Base-by-base conservation (phyloP, 2,329 filamentous ascomycete species). In the Berkeleyomyces rouxiae region DNA sequence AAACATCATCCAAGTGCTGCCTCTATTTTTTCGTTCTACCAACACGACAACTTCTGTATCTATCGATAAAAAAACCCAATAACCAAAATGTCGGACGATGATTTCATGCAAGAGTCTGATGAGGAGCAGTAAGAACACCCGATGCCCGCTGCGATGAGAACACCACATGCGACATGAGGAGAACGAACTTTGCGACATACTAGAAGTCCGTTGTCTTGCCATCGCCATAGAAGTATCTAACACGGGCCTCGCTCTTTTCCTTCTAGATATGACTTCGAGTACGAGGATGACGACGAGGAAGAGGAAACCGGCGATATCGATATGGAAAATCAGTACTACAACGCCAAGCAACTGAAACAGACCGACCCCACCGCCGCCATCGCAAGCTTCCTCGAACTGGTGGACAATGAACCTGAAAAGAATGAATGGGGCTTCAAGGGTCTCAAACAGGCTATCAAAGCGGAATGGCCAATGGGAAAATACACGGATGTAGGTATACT, bases 321-420 rank as follows among this genome's bases (percentile, higher is more conserved):
- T 68, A 95, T 97, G 72, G 93, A 99, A 73, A 99, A 99, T 78
- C 96, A 96, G 76, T 99, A 99, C 78, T 99, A 97, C 80, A 97
- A 96, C 75, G 93, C 93, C 51, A 99, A 99, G 76, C 92, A 97
- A 76, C 85, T 95, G 72, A 99, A 97, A 78, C 79, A 79, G 51
- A 85, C 86, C 66, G 90, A 91, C 64, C 90, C 92, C 0, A 83
- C 93, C 70, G 90, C 90, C 68, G 93, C 93, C 1, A 87, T 99
- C 63, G 83, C 85, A 43, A 92, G 97, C 72, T 99, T 99, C 70
- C 77, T 97, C n/a, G 87, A 84, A 40, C 86, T 99, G 66, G 90
- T 90, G 4, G 78, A 82, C 11, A 74, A 96, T 55, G 92, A 99
- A 73, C 76, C 84, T 61, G 90, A 96, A 72, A 99, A 97, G 76